Base-by-base conservation (phyloP, 2,329 filamentous ascomycete genomes). In the Calonectria naviculata region DNA sequence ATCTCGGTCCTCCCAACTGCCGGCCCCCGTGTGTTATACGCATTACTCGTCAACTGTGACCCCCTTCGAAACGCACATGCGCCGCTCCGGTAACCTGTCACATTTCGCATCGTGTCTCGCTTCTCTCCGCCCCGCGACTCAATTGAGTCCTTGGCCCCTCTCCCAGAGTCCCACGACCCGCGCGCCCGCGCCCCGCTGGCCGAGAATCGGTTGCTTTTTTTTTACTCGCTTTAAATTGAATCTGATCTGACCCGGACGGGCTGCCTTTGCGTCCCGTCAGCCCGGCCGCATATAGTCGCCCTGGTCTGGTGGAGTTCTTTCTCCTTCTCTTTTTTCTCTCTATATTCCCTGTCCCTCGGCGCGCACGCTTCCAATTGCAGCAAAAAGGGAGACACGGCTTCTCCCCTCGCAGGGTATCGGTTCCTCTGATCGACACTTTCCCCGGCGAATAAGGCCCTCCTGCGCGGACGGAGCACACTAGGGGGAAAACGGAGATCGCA, bases 31-130 rank as follows among this genome's bases (percentile, higher is more conserved):
- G 29, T 56, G 38, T 36, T 36, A 60, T 17, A 41, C 5, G 2
- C 7, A 17, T 15, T 9, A n/a, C n/a, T 61, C 56, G 38, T 31
- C 56, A 17, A 17, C 17, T 19, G 38, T 44, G 24, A 44, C 56
- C 2, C 19, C n/a, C n/a, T 24, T n/a, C 21, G n/a, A 12, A 19
- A 15, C 15, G 28, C 31, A 2, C 28, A 47, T 8, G 34, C 56
- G 24, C 41, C 9, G n/a, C 21, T n/a, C 9, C 10, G 52, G 21
- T 67, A 34, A 67, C 65, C 44, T 62, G 56, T 67, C 65, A 62
- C 44, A 61, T 67, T 36, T 67, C 56, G 42, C 21, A 64, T n/a
- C 34, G 12, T 54, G 62, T 65, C 46, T 52, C 44, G 34, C 26
- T 52, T 52, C 36, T 54, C 47, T 65, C 63, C 36, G 15, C 47